Conservation (phyloP, 768 basidiomycete genomes). For the Tricholoma flavovirens region DNA sequence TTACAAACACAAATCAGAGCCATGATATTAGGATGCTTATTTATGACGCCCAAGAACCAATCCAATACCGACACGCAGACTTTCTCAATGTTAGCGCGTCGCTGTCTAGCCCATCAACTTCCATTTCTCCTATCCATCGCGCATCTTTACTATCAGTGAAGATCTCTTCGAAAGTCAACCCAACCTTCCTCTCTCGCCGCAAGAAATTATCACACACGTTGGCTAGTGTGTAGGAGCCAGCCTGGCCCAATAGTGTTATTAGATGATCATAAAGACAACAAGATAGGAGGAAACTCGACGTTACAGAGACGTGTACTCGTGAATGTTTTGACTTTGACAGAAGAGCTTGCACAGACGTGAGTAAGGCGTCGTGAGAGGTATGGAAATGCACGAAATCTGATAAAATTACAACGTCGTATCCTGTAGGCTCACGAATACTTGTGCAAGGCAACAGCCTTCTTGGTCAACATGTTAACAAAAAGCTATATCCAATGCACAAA, state of each 20-base stretch:
- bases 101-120: constrained; percentile 41
- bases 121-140: constrained; percentile 44
- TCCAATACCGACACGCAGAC: constrained; percentile 58
- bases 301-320: constrained; percentile 52
- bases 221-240: constrained; percentile 55
- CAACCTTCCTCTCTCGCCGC: constrained; percentile 27
- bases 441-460: constrained; percentile 17
- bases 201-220: constrained; percentile 53
- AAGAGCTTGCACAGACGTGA: constrained; percentile 44
- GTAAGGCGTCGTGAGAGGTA: constrained; percentile 49
- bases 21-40: neutral
- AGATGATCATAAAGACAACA: neutral
- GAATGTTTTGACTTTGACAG: constrained; percentile 37
- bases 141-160: constrained; percentile 21
- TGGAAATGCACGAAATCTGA: constrained; percentile 73
- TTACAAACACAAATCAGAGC: too few species aligned
- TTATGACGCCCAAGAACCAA: constrained; percentile 40
- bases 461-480: neutral
- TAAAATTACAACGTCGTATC: constrained; percentile 58
- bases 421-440: constrained; percentile 10
- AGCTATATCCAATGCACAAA: neutral
- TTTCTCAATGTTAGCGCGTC: constrained; percentile 47
- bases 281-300: constrained; percentile 7
- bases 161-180: constrained; percentile 45
- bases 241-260: constrained; percentile 20